phyloP scores from a whole-genome alignment of 2,329 filamentous ascomycete species.

The Aspergillus proliferans region DNA sequence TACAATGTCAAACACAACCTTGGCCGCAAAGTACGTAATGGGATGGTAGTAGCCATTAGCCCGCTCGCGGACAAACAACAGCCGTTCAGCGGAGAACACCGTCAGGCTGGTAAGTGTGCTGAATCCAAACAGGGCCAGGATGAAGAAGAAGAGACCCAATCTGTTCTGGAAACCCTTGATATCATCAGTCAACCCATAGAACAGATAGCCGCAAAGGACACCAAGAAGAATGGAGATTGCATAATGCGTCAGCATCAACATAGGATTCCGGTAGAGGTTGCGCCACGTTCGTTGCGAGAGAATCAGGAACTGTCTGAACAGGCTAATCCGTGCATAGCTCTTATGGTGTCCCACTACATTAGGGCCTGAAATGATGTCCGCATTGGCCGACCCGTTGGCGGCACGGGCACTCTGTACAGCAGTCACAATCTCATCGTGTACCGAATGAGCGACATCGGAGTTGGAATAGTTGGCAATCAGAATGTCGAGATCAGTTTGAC shows the following conservation, averaged over 20 bases:
- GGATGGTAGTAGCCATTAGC: constrained; percentile 96
- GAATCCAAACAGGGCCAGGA: constrained; percentile 92
- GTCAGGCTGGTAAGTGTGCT: constrained; percentile 90
- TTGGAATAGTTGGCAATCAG: constrained; percentile 69
- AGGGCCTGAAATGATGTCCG: constrained; percentile 45
- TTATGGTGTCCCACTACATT: constrained; percentile 57
- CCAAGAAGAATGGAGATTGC: constrained; percentile 92
- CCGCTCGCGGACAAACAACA: constrained; percentile 86
- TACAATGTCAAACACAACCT: constrained; percentile 97
- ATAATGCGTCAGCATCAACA: constrained; percentile 98
- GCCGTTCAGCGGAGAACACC: constrained; percentile 83
- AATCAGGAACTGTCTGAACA: constrained; percentile 77
- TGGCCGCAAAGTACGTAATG: constrained; percentile 87
- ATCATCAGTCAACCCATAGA: constrained; percentile 93
- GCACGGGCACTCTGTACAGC: constrained; percentile 59
- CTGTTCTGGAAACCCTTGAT: constrained; percentile 97
- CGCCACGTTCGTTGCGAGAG: constrained; percentile 89
- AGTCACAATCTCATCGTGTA: constrained; percentile 70
- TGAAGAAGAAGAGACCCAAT: constrained; percentile 94
- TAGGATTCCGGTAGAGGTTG: constrained; percentile 93
- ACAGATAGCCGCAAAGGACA: constrained; percentile 89
- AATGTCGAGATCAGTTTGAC: constrained; percentile 71
- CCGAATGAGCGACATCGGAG: constrained; percentile 69
- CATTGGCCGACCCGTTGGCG: constrained; percentile 61
- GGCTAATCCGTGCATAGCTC: constrained; percentile 75